Evolutionary conservation across 164 flowering plant species (phyloP), one percentile per base, ranked within the genome.

Genomic region (Akebia trifoliata): DNA sequence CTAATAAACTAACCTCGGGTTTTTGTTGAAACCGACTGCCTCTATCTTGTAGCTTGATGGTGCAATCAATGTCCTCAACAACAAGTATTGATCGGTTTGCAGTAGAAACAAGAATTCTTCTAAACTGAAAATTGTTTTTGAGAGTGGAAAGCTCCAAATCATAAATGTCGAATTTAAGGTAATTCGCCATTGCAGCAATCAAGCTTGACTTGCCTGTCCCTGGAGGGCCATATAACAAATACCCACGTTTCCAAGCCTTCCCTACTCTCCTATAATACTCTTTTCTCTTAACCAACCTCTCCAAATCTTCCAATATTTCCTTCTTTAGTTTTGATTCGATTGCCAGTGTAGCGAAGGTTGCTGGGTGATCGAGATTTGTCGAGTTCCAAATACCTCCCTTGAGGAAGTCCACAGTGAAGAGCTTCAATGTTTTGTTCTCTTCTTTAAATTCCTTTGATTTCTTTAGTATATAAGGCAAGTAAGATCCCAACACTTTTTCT

Each of bases 131-230:
- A 62, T 82, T 79, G 61, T 72, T 63, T 6, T 64, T 66, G 2
- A 85, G 62, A 45, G 65, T 78, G 24, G 65, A 67, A 22, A 85
- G 61, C 51, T 85, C 87, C 76, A 86, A 57, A 32, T 79, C 89
- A 55, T 79, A 83, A 3, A 83, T 69, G 62, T 81, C 74, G 46
- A 74, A 83, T 53, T 69, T 76, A 6, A 86, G 75, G 38, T 78
- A 72, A 58, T 85, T 85, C 17, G 91, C 84, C 75, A 85, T 78
- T 20, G 91, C 84, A n/a, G 86, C 91, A 2, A 85, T 73, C 76
- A 85, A 63, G 56, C 87, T 85, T 34, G 87, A 82, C 55, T 85
- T 85, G 83, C 87, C 87, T 0, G 85, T 84, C 0, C 90, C 85
- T 0, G 87, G 85, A 2, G 86, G 90, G 5, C 85, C 90, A 39